These are phyloP conservation scores for Erythrophleum ivorense DNA, from an alignment of 331 rosid genomes.

Conservation along the genomic window DNA sequence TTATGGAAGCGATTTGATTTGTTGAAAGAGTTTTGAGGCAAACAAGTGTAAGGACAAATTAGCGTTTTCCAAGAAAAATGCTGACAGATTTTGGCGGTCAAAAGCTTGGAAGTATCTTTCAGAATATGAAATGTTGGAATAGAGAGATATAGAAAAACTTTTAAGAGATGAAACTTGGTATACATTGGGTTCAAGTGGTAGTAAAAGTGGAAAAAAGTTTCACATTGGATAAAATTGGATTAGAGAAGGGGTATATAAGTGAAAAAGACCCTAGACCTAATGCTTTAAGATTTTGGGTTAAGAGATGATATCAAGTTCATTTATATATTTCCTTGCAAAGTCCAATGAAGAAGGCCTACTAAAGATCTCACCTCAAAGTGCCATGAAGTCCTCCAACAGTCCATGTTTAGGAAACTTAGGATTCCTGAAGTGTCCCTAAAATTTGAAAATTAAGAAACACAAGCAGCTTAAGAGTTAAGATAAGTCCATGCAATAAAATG, in stretches of 20 bases:
- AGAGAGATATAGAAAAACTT: constrained; percentile 16
- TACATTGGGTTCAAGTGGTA: too few species aligned
- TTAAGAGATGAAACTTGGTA: constrained; percentile 20
- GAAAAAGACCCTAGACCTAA: too few species aligned
- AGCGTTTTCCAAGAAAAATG: not conserved
- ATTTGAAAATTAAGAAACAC: not conserved
- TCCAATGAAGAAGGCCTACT: too few species aligned
- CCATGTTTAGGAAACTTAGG: constrained; percentile 2
- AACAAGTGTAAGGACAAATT: constrained; percentile 18
- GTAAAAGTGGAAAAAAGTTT: too few species aligned
- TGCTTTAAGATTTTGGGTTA: too few species aligned
- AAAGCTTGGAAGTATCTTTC: constrained; percentile 3
- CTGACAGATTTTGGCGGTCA: not conserved
- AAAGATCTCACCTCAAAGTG: not conserved
- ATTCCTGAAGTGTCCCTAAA: constrained; percentile 1
- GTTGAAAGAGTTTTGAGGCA: constrained; percentile 13
- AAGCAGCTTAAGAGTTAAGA: not conserved
- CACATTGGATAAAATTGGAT: too few species aligned
- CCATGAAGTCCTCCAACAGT: constrained; percentile 3
- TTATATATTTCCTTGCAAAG: too few species aligned
- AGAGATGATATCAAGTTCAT: too few species aligned
- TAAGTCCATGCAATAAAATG: not conserved
- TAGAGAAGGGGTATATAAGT: too few species aligned
- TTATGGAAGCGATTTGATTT: constrained; percentile 1
- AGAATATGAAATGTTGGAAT: not conserved